Base-by-base conservation (phyloP, 306 rosid genomes). In the Acacia crassicarpa region DNA sequence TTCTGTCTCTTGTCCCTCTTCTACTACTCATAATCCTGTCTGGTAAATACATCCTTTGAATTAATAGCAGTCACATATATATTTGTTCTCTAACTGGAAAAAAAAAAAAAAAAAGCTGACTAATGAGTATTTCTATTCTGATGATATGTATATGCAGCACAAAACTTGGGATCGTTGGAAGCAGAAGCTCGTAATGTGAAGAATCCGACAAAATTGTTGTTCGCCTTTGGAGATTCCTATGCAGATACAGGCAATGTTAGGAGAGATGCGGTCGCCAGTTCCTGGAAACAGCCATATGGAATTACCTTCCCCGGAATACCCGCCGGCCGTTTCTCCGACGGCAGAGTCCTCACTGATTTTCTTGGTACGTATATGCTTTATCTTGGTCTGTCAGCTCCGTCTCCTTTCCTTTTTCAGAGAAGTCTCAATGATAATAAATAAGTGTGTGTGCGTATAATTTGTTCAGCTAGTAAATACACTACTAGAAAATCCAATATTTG, bases 171-270 rank as follows among this genome's bases (percentile, higher is more conserved):
- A 30, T 0, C 71, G 66, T 0, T 76, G 66, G 80, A 72, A 66
- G 81, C 8, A 22, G 85, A 83, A 53, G 85, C 54, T 45, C 32
- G 74, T 1, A 35, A 11, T 9, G 16, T 27, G 27, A 81, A 68
- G 13, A 41, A 69, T 8, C 44, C 74, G 1, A 84, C 44, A 75
- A 77, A 38, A 30, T 38, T 87, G 32, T 80, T 87, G 69, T 80
- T 80, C 16, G 83, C 15, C 20, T 80, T 80, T 22, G 83, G 83
- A 35, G 78, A 80, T 22, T 80, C 83, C 0, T 80, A 80, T 30
- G 83, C 32, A 0, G 83, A 80, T 41, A 80, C 78, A 3, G 83
- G 78, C 9, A 79, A 79, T 56, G 19, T 30, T 11, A 9, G 46
- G 4, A 70, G 45, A 51, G 53, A 1, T 13, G 9, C 10, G 2